Evolutionary conservation across 805 yeast species (phyloP).

Genomic region (Kodamaea laetipori): DNA sequence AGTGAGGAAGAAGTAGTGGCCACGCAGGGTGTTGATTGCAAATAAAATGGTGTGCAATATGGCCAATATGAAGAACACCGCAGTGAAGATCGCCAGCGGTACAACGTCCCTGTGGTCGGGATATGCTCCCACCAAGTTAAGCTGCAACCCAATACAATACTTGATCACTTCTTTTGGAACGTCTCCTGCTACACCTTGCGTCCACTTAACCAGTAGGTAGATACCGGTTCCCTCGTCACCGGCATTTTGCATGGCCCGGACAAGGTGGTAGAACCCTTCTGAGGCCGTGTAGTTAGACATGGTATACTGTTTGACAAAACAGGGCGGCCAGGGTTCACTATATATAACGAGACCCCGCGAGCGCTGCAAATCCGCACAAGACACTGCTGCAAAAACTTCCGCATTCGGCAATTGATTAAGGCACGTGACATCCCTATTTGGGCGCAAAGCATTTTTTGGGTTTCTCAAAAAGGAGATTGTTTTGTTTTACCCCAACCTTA

Average conservation of each 20-base stretch:
- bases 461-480: too few species aligned
- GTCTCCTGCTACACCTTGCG: slow-evolving; percentile 2
- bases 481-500: too few species aligned
- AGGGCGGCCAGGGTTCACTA: slow-evolving; percentile 3
- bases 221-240: slow-evolving; percentile 57
- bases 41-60: slow-evolving; percentile 15
- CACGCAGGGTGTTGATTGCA: slow-evolving; percentile 15
- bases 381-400: neutral
- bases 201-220: slow-evolving; percentile 6
- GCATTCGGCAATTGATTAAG: neutral
- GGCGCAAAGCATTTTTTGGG: too few species aligned
- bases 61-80: slow-evolving; percentile 12
- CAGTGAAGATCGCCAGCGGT: slow-evolving; percentile 17
- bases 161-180: slow-evolving; percentile 10
- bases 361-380: slow-evolving; percentile 1
- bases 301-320: neutral
- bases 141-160: slow-evolving; percentile 13
- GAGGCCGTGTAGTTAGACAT: slow-evolving; percentile 12
- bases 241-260: slow-evolving; percentile 32
- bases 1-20: slow-evolving; percentile 21
- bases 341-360: neutral
- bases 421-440: too few species aligned
- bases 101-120: slow-evolving; percentile 18
- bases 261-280: slow-evolving; percentile 16
- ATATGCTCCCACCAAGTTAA: slow-evolving; percentile 18